Base-by-base conservation (phyloP, 176 grass and related monocot species). In the Ampelocalamus luodianensis region DNA sequence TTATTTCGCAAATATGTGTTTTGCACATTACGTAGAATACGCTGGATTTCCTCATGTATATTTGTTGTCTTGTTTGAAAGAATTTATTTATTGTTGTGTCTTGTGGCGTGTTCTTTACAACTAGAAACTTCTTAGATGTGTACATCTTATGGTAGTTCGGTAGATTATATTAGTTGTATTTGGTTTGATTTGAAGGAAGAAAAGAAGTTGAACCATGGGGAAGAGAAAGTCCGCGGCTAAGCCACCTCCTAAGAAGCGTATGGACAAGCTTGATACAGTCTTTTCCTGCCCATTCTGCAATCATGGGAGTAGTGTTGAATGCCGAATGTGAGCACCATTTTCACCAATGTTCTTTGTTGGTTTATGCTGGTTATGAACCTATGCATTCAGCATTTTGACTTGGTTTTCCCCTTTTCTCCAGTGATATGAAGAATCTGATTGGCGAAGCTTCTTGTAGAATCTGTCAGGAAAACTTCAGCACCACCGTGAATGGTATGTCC, bases 361-460 rank as follows among this genome's bases (percentile, higher is more conserved):
- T 50, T 72, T 48, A 15, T 70, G 18, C 38, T 76, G 1, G 22
- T 71, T 79, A 60, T 39, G 10, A 55, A 40, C 24, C 12, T 80
- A 55, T 49, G 22, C 29, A 38, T 88, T 62, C 81, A 85, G 4
- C 68, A 34, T 40, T 68, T 55, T 90, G 23, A 87, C 44, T 76
- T 80, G 24, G 23, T 39, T 81, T 71, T 12, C 29, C 83, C 44
- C 22, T 70, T 67, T 18, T 86, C 5, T 80, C 39, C 85, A 97
- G 95, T 87, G 95, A 97, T 58, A 87, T 94, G 86, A 97, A 94
- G 73, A 97, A 94, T 81, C 79, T 90, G 74, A 92, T 97, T 67
- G 95, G 95, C 2, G 92, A 97, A 65, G 94, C 90, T 4, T 87
- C 80, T n/a, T 97, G 94, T 48, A 70, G 86, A 62, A 97, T 97